Evolutionary conservation across 1,284 basidiomycete genomes (phyloP).

Genomic region (Sanghuangporus sanghuang): DNA sequence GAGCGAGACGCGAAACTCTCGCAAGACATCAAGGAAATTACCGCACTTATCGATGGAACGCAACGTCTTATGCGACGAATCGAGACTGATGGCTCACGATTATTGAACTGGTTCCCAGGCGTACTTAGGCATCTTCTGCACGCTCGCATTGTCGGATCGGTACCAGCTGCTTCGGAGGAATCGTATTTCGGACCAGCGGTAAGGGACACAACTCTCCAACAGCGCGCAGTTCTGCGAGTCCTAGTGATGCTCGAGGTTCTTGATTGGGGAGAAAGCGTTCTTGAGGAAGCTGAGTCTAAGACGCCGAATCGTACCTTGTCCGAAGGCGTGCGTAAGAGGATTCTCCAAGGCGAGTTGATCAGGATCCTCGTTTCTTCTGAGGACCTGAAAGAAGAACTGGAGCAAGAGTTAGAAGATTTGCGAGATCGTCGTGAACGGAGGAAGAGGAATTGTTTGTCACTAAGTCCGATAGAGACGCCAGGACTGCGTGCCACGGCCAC

Average conservation of each 20-base stretch:
- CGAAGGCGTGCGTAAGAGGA: neutral
- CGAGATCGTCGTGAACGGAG: neutral
- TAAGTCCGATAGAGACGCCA: neutral
- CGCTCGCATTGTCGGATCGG: slow-evolving; percentile 2
- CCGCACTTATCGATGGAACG: slow-evolving; percentile 3
- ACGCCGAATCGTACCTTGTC: neutral
- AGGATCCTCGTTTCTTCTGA: slow-evolving; percentile 9
- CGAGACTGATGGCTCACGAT: neutral
- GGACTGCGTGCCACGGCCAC: neutral
- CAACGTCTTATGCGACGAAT: slow-evolving; percentile 8
- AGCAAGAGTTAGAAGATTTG: slow-evolving; percentile 9
- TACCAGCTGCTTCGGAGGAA: neutral
- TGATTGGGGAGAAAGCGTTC: slow-evolving; percentile 2
- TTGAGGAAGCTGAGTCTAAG: neutral
- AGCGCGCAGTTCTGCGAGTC: slow-evolving; percentile 1
- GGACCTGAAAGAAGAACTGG: slow-evolving; percentile 2
- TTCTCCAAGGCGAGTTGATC: slow-evolving; percentile 8
- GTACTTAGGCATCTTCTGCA: slow-evolving; percentile 9
- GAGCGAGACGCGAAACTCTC: slow-evolving; percentile 6
- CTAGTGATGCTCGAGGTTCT: slow-evolving; percentile 14
- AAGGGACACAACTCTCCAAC: neutral
- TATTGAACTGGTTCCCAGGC: slow-evolving; percentile 11
- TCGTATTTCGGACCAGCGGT: neutral
- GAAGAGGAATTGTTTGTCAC: neutral
- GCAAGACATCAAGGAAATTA: slow-evolving; percentile 11